Evolutionary conservation across 805 yeast species (phyloP), one percentile per base, ranked within the genome.

Genomic region (Schizosaccharomyces cryophilus): DNA sequence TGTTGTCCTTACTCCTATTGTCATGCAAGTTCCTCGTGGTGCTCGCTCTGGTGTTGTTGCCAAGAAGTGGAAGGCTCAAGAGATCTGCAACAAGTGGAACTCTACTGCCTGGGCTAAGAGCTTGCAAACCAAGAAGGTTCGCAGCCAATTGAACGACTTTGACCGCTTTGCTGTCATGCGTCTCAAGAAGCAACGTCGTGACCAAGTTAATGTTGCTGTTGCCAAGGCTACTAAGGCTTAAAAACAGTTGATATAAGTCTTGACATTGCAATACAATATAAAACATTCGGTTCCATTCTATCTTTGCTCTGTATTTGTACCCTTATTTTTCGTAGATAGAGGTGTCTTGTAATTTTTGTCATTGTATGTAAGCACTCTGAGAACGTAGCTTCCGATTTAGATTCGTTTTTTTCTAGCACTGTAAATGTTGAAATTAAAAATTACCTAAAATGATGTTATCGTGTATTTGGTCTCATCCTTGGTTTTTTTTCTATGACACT

Each of bases 161-260:
- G 96, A 93, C 82, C 89, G 99, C 84, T 93, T 93, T 96, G 96
- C 90, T 83, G 98, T 90, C 71, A 75, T 85, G 77, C 94, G 88
- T 71, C 83, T 88, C 76, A 93, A 85, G 85, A 93, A 90, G 84
- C 96, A 94, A 82, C 60, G 60, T 35, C 60, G 60, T 21, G 26
- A 38, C 42, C 29, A 38, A 21, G 60, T 56, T 56, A 24, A 30
- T 26, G 47, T 38, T 35, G 47, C 42, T 38, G 29, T 56, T 17
- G 60, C 60, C 30, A 56, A 56, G 60, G 47, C 60, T 40, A 64
- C 26, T 24, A 45, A 45, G 51, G 51, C 51, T 24, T 45, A 45
- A 24, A n/a, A 45, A 19, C 17, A 19, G 51, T n/a, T 45, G 51
- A 11, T 45, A 35, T 35, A 19, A 45, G 51, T 19, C 26, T 24